phyloP scores from a whole-genome alignment of 306 rosid species.

The Prunus dulcis region DNA sequence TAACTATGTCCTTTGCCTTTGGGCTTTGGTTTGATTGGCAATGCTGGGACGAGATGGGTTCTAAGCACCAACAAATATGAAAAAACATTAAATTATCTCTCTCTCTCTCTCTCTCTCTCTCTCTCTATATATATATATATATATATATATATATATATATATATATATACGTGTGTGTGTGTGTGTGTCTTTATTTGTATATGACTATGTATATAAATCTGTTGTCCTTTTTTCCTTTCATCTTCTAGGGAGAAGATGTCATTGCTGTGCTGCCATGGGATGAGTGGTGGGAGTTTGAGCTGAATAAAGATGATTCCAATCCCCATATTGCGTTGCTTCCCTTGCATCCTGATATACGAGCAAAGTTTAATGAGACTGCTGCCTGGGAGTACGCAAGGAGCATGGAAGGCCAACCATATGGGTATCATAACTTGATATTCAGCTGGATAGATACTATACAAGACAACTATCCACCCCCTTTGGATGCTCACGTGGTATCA shows the following conservation, averaged over 20 bases:
- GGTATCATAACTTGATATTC: constrained; percentile 95
- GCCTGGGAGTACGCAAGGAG: constrained; percentile 95
- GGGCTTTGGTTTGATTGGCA: neutral
- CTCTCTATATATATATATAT: neutral
- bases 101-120: neutral
- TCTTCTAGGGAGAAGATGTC: constrained; percentile 81
- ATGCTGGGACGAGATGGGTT: neutral
- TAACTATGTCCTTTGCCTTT: neutral
- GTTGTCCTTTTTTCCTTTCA: constrained; percentile 13
- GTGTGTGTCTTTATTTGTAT: too few species aligned
- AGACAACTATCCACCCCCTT: constrained; percentile 89
- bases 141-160: neutral
- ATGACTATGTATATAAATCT: neutral
- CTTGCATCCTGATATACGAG: constrained; percentile 74
- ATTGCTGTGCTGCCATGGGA: constrained; percentile 90
- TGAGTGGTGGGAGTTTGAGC: constrained; percentile 94
- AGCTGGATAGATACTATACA: constrained; percentile 90
- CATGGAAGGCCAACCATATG: constrained; percentile 89
- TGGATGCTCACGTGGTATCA: constrained; percentile 90
- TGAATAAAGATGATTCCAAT: constrained; percentile 73
- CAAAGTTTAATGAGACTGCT: constrained; percentile 87
- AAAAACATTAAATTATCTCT: too few species aligned
- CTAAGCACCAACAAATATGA: too few species aligned
- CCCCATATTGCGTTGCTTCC: constrained; percentile 98
- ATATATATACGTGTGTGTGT: fast-evolving